Conservation (phyloP, 192 early-diverging fungal species). For the Entomortierella parvispora region DNA sequence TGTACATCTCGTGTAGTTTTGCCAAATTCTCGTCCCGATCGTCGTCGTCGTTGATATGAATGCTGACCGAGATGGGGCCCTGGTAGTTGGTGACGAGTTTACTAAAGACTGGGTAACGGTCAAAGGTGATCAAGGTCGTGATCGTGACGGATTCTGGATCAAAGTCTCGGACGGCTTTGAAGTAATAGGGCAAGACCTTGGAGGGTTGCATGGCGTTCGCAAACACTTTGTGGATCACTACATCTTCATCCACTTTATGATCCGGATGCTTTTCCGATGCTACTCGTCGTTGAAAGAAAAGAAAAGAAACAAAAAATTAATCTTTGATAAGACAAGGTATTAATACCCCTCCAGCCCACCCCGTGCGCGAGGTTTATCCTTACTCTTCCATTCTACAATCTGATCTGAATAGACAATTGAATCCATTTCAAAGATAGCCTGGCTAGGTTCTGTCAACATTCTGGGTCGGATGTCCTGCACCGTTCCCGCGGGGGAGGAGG, state of each 20-base stretch:
- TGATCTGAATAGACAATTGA: constrained; percentile 25
- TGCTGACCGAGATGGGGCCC: constrained; percentile 65
- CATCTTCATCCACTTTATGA: constrained; percentile 12
- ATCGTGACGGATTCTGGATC: constrained; percentile 66
- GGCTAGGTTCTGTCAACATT: constrained; percentile 17
- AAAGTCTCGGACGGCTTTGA: constrained; percentile 54
- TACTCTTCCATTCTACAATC: constrained; percentile 38
- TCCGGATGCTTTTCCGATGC: neutral
- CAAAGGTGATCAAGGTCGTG: constrained; percentile 61
- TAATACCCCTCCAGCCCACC: neutral
- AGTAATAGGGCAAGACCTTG: constrained; percentile 70
- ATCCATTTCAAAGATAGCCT: constrained; percentile 30
- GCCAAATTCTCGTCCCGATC: constrained; percentile 51
- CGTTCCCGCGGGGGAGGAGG: neutral
- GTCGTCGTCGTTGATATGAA: constrained; percentile 66
- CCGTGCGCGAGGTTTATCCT: no score
- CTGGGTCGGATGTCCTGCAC: neutral
- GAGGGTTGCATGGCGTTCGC: constrained; percentile 64
- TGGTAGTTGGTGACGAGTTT: constrained; percentile 46
- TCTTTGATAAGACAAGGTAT: neutral
- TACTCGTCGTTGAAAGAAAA: neutral
- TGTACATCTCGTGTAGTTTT: constrained; percentile 58
- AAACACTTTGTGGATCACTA: constrained; percentile 57
- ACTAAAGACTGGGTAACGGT: constrained; percentile 54
- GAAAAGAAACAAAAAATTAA: neutral